Evolutionary conservation across 306 rosid species (phyloP).

Genomic region (Trifolium fragiferum): DNA sequence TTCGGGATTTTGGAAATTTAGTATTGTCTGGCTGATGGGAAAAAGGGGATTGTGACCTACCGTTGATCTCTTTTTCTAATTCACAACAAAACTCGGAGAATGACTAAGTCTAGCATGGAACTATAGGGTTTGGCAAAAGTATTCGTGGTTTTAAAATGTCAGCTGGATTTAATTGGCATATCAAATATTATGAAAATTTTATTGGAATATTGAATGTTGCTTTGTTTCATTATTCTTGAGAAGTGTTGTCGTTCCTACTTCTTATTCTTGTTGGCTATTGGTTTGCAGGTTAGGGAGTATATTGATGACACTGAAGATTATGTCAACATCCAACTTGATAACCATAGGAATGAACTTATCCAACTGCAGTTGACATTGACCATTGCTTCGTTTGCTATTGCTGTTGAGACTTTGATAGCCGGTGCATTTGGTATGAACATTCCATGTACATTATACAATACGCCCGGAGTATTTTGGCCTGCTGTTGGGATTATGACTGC

Average conservation of each 20-base stretch:
- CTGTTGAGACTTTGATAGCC: slow-evolving; percentile 74
- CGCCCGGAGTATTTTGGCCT: slow-evolving; percentile 55
- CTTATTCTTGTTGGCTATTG: slow-evolving; percentile 21
- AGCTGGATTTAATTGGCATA: slow-evolving; percentile 13
- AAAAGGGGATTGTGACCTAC: slow-evolving; percentile 10
- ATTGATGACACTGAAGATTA: slow-evolving; percentile 98
- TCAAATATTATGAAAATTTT: slow-evolving; percentile 6
- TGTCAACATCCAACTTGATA: slow-evolving; percentile 95
- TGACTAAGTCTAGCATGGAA: slow-evolving; percentile 2
- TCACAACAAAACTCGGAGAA: slow-evolving; percentile 7
- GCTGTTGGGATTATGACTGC: slow-evolving; percentile 55
- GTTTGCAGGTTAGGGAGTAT: slow-evolving; percentile 91
- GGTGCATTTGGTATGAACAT: slow-evolving; percentile 93
- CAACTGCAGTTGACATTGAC: slow-evolving; percentile 93
- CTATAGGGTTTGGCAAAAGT: neutral
- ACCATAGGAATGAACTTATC: slow-evolving; percentile 95
- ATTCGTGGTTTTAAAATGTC: slow-evolving; percentile 22
- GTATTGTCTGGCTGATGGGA: slow-evolving; percentile 24
- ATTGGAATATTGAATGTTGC: neutral
- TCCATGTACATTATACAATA: slow-evolving; percentile 49
- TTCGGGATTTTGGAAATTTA: slow-evolving; percentile 26
- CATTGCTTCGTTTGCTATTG: slow-evolving; percentile 85
- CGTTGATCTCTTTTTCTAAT: slow-evolving; percentile 25
- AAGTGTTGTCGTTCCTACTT: slow-evolving; percentile 28
- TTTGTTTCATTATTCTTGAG: slow-evolving; percentile 17